A percentile compares a stretch with the other conserved stretches of the same genome.
Evolutionary conservation across 805 yeast genomes (phyloP).

Genomic region (Allodekkera sacchari): DNA sequence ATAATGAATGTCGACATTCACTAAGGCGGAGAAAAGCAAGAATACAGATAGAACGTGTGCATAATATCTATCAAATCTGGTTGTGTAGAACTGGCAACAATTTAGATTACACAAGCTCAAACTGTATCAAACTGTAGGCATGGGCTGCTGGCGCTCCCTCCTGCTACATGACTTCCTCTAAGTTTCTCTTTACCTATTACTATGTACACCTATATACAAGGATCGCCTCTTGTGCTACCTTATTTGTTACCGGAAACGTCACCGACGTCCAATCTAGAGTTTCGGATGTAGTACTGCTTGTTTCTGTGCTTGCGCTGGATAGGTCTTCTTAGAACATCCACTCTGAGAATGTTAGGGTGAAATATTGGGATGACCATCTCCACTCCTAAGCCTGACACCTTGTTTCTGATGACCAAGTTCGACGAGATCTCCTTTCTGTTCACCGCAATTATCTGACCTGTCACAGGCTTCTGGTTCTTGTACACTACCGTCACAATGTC

Average conservation of each 20-base stretch:
- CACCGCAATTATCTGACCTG: constrained; percentile 74
- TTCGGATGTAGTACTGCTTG: constrained; percentile 87
- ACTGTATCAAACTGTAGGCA: too few relatives aligned
- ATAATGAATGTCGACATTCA: too few relatives aligned
- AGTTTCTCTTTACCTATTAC: too few relatives aligned
- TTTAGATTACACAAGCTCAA: too few relatives aligned
- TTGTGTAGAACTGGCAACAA: too few relatives aligned
- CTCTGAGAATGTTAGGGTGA: constrained; percentile 67
- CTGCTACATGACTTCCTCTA: too few relatives aligned
- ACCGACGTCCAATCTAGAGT: constrained; percentile 65
- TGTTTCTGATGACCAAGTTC: constrained; percentile 74
- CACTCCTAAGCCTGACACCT: constrained; percentile 73
- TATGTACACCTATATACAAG: too few relatives aligned
- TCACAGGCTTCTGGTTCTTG: constrained; percentile 54
- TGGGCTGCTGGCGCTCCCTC: too few relatives aligned
- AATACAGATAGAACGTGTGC: too few relatives aligned
- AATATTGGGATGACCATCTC: constrained; percentile 75
- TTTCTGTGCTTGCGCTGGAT: constrained; percentile 64
- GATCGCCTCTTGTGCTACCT: too few relatives aligned
- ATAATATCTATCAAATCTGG: too few relatives aligned
- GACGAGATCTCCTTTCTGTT: constrained; percentile 67
- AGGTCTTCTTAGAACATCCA: constrained; percentile 75
- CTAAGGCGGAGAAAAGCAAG: too few relatives aligned
- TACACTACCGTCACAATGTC: constrained; percentile 75
- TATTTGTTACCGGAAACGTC: constrained; percentile 42